phyloP scores from a whole-genome alignment of 129 eudicot species.

The Solidago caesia region DNA sequence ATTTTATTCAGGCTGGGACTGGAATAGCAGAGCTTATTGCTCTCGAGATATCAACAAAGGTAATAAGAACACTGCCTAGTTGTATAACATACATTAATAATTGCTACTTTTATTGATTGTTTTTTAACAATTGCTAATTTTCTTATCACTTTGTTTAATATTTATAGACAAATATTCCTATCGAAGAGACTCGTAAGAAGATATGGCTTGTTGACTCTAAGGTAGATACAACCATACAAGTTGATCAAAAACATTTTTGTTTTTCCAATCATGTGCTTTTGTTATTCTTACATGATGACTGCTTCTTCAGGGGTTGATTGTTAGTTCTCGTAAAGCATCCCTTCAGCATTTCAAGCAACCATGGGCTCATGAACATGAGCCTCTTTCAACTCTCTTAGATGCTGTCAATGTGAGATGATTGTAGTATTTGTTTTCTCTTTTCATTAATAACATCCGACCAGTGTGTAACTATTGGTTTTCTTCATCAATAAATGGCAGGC shows the following conservation, averaged over 20 bases:
- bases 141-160: slow-evolving; percentile 9
- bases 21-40: slow-evolving; percentile 96
- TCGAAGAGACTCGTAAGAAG: slow-evolving; percentile 88
- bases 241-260: not conserved
- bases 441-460: not conserved
- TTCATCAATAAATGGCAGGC: slow-evolving; percentile 41
- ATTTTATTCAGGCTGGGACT: slow-evolving; percentile 70
- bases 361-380: slow-evolving; percentile 94
- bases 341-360: slow-evolving; percentile 92
- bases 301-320: slow-evolving; percentile 72
- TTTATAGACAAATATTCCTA: slow-evolving; percentile 54
- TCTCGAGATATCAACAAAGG: slow-evolving; percentile 92
- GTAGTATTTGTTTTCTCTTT: not conserved
- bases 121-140: not conserved
- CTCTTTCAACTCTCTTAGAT: slow-evolving; percentile 63
- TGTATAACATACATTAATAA: slow-evolving; percentile 3
- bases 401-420: slow-evolving; percentile 68
- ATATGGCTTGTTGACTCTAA: slow-evolving; percentile 95
- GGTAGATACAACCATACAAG: slow-evolving; percentile 35
- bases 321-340: slow-evolving; percentile 74
- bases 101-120: slow-evolving; percentile 3
- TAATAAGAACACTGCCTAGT: slow-evolving; percentile 19
- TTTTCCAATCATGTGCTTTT: not conserved
- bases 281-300: slow-evolving; percentile 21
- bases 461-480: not conserved